Percentiles rank a stretch among this genome's conserved stretches.
These are phyloP conservation scores for Pseudogymnoascus sp. DNA, from an alignment of 2,329 filamentous ascomycete species.

Conservation along the genomic window DNA sequence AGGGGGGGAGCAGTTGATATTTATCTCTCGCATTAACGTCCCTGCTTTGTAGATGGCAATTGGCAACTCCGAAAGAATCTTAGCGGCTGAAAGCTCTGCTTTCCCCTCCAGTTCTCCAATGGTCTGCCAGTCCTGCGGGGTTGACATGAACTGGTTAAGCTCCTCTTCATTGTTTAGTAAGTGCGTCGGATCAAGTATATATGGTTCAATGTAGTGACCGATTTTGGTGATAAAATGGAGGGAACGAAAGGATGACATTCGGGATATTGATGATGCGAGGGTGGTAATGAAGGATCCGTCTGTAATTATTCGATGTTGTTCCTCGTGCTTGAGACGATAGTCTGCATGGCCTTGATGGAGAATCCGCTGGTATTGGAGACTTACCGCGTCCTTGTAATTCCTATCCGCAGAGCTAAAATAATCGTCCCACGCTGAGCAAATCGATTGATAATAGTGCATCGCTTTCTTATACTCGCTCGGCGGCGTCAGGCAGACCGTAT, in stretches of 20 bases:
- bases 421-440: not conserved
- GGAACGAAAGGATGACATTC: not conserved
- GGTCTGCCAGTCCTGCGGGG: not conserved
- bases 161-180: not conserved
- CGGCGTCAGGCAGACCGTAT: not conserved
- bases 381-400: not conserved
- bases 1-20: not conserved
- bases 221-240: not conserved
- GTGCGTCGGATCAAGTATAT: not conserved
- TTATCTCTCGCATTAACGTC: not conserved
- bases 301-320: not conserved
- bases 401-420: not conserved
- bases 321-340: not conserved
- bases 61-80: not conserved
- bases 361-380: not conserved
- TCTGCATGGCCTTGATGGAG: not conserved
- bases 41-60: conserved; percentile 5
- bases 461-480: not conserved
- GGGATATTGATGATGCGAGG: not conserved
- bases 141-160: not conserved
- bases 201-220: not conserved
- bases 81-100: not conserved
- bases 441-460: not conserved
- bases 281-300: not conserved
- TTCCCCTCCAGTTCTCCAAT: not conserved